Percentiles rank a stretch among this genome's conserved stretches.
phyloP scores from a whole-genome alignment of 306 rosid species.

The Casuarina cunninghamiana region DNA sequence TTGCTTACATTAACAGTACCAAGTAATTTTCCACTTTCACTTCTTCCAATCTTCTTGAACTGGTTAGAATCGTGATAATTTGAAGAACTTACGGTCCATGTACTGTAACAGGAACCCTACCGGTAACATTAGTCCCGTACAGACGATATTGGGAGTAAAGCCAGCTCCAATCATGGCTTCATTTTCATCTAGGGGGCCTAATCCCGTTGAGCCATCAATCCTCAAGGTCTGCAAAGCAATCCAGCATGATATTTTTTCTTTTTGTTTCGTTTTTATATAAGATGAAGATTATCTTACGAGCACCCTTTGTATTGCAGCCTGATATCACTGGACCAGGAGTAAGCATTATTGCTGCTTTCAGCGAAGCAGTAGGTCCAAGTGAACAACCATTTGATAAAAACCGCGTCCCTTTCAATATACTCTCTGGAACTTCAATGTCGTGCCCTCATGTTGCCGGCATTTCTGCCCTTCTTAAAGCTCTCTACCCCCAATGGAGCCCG shows the following conservation, averaged over 20 bases:
- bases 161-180: constrained; percentile 58
- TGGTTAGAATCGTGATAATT: neutral
- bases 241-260: neutral
- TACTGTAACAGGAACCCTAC: constrained; percentile 40
- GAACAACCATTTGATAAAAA: constrained; percentile 26
- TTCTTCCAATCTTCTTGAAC: neutral
- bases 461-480: constrained; percentile 46
- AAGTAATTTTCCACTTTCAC: constrained; percentile 36
- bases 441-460: constrained; percentile 69
- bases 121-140: constrained; percentile 43
- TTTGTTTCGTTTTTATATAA: neutral
- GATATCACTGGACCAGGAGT: constrained; percentile 64
- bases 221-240: constrained; percentile 53
- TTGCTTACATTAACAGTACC: constrained; percentile 43
- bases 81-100: neutral
- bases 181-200: constrained; percentile 84
- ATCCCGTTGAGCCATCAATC: constrained; percentile 33
- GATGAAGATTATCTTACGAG: neutral
- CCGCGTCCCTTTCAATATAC: constrained; percentile 12
- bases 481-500: constrained; percentile 65
- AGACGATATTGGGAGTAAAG: constrained; percentile 35
- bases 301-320: constrained; percentile 39
- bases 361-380: constrained; percentile 30
- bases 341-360: constrained; percentile 43
- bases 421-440: constrained; percentile 63